A percentile compares a stretch with the other conserved stretches of the same genome.
Conservation (phyloP, 2,329 filamentous ascomycete species). For the Aspergillus sergii region DNA sequence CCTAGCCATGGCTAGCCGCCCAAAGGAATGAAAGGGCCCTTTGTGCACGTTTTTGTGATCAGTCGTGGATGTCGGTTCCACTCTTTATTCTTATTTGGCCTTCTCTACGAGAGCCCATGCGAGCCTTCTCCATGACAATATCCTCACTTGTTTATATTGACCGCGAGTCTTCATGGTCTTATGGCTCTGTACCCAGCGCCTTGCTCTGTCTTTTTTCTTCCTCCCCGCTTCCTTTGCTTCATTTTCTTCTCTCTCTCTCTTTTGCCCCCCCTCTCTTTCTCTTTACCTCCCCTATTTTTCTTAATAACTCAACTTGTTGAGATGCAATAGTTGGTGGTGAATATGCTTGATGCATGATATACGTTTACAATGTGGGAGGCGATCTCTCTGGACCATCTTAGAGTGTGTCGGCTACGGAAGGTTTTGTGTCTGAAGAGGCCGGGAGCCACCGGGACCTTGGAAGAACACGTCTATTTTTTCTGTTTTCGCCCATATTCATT, state of each 20-base stretch:
- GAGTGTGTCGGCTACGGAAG: slow-evolving; percentile 23
- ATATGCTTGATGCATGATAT: slow-evolving; percentile 27
- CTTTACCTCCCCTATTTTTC: slow-evolving; percentile 5
- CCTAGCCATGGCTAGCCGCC: background rate
- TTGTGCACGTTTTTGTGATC: slow-evolving; percentile 1
- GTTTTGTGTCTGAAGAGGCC: slow-evolving; percentile 19
- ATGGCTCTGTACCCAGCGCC: slow-evolving; percentile 12
- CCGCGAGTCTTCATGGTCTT: slow-evolving; percentile 16
- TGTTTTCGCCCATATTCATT: slow-evolving; percentile 7
- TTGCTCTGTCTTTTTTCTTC: slow-evolving; percentile 8
- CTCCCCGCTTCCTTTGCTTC: background rate
- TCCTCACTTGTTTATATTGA: slow-evolving; percentile 25
- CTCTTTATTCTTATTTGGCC: slow-evolving; percentile 3
- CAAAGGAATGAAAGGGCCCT: background rate
- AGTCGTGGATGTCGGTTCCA: background rate
- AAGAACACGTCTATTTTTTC: slow-evolving; percentile 18
- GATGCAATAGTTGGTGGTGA: slow-evolving; percentile 17
- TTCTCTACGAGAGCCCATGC: slow-evolving; percentile 14
- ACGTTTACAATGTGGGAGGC: slow-evolving; percentile 21
- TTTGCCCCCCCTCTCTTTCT: background rate
- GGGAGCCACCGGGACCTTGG: slow-evolving; percentile 17
- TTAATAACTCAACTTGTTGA: slow-evolving; percentile 7
- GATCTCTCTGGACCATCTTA: slow-evolving; percentile 19
- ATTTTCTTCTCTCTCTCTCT: background rate
- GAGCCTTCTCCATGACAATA: slow-evolving; percentile 20